Percentiles rank a stretch among this genome's conserved stretches.
phyloP scores from a whole-genome alignment of 2,329 filamentous ascomycete genomes.

The Aspergillus clavatus region DNA sequence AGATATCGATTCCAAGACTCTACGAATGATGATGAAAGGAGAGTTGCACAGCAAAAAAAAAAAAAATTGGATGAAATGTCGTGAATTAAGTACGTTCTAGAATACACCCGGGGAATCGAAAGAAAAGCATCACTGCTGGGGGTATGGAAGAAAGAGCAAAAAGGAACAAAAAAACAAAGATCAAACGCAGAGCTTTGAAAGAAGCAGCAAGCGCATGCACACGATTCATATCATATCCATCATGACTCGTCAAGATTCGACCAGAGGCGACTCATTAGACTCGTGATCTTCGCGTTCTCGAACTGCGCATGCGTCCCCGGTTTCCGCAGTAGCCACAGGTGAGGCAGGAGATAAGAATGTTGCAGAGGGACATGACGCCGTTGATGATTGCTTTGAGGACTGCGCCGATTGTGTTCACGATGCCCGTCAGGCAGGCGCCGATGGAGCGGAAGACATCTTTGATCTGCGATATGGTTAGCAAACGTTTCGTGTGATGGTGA shows the following conservation, averaged over 20 bases:
- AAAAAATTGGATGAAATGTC: too few relatives aligned
- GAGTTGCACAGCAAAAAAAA: too few relatives aligned
- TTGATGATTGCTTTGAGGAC: conserved; percentile 64
- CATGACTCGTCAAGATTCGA: conserved; percentile 9
- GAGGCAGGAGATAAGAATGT: conserved; percentile 63
- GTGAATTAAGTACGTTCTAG: too few relatives aligned
- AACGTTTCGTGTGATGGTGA: too few relatives aligned
- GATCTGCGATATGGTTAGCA: conserved; percentile 43
- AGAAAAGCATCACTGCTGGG: background rate
- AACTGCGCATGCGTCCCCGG: conserved; percentile 25
- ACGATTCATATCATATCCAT: conserved; percentile 4
- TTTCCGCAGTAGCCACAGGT: conserved; percentile 41
- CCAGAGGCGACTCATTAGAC: conserved; percentile 8
- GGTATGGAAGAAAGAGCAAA: background rate
- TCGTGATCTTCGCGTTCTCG: conserved; percentile 19
- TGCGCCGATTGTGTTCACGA: conserved; percentile 62
- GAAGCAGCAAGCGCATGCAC: conserved; percentile 1
- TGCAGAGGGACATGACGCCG: conserved; percentile 61
- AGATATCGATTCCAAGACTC: too few relatives aligned
- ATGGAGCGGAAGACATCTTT: conserved; percentile 57
- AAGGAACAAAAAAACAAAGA: background rate
- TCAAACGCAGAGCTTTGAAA: too few relatives aligned
- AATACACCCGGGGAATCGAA: too few relatives aligned
- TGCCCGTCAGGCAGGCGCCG: conserved; percentile 62
- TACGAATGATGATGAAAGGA: background rate